Percentiles rank a stretch among this genome's conserved stretches.
Evolutionary conservation across 805 yeast species (phyloP).

Genomic region (Ascoidea tarda): DNA sequence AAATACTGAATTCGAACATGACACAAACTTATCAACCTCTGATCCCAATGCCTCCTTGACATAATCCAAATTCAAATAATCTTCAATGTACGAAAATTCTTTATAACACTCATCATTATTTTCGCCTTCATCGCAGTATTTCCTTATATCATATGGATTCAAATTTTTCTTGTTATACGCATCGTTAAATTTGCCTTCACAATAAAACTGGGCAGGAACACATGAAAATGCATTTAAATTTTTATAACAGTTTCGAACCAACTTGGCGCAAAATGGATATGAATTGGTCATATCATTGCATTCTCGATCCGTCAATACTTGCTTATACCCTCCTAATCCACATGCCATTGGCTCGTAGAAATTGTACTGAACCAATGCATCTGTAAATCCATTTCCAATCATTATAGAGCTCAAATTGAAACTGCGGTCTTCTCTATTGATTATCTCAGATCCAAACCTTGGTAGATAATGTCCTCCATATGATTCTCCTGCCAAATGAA

Average conservation of each 20-base stretch:
- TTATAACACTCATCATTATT: slow-evolving; percentile 48
- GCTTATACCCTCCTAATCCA: slow-evolving; percentile 73
- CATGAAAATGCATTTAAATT: slow-evolving; percentile 68
- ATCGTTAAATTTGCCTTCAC: slow-evolving; percentile 73
- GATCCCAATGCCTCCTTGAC: slow-evolving; percentile 82
- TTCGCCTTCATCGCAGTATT: slow-evolving; percentile 53
- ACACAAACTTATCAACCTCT: slow-evolving; percentile 64
- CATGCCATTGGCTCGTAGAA: slow-evolving; percentile 90
- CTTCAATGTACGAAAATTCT: slow-evolving; percentile 62
- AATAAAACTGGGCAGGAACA: slow-evolving; percentile 83
- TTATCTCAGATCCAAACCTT: slow-evolving; percentile 68
- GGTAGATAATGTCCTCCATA: slow-evolving; percentile 95
- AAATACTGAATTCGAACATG: slow-evolving; percentile 74
- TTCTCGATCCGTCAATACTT: slow-evolving; percentile 65
- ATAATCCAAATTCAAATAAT: slow-evolving; percentile 61
- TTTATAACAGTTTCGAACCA: slow-evolving; percentile 69
- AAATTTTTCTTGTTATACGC: slow-evolving; percentile 79
- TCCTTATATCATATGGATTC: slow-evolving; percentile 85
- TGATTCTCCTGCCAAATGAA: slow-evolving; percentile 89
- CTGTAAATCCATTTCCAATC: slow-evolving; percentile 88
- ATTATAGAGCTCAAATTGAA: slow-evolving; percentile 63
- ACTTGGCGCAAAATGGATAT: slow-evolving; percentile 63
- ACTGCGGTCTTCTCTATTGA: slow-evolving; percentile 39
- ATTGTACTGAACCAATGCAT: slow-evolving; percentile 66
- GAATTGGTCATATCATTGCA: slow-evolving; percentile 57